Percentiles rank a stretch among this genome's conserved stretches.
Conservation (phyloP, 495 filamentous ascomycete species). For the Podospora bellae-mahoneyi region DNA sequence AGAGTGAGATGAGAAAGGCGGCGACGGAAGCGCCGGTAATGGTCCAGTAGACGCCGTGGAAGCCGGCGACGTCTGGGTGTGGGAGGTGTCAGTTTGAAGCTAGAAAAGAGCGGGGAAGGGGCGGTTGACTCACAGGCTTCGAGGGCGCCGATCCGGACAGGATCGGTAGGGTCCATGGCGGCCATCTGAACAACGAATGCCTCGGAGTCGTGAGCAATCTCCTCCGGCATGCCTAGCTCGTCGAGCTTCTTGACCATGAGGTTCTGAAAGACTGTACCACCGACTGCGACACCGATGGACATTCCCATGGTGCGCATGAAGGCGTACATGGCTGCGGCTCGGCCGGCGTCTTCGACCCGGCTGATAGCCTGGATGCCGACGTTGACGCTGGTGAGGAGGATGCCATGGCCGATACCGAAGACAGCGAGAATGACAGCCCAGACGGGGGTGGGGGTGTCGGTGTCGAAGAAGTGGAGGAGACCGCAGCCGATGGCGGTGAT, state of each 20-base stretch:
- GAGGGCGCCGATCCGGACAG: slow-evolving; percentile 24
- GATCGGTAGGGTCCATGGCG: slow-evolving; percentile 25
- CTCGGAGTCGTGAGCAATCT: slow-evolving; percentile 44
- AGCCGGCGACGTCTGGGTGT: slow-evolving; percentile 23
- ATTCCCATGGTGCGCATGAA: slow-evolving; percentile 61
- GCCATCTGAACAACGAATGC: slow-evolving; percentile 42
- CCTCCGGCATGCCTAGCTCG: slow-evolving; percentile 35
- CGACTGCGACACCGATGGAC: slow-evolving; percentile 60
- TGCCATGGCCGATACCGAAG: slow-evolving; percentile 53
- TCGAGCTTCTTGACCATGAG: slow-evolving; percentile 46
- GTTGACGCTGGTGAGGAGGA: slow-evolving; percentile 50
- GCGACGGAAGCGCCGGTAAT: slow-evolving; percentile 21
- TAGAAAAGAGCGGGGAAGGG: background rate
- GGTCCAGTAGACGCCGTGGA: slow-evolving; percentile 32
- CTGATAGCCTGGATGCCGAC: slow-evolving; percentile 54
- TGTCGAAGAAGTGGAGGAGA: slow-evolving; percentile 45
- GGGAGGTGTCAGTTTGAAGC: background rate
- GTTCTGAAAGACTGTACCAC: slow-evolving; percentile 61
- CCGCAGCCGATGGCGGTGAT: slow-evolving; percentile 48
- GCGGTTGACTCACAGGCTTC: slow-evolving; percentile 24
- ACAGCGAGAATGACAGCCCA: slow-evolving; percentile 55
- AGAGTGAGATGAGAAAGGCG: slow-evolving; percentile 23
- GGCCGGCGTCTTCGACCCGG: slow-evolving; percentile 47
- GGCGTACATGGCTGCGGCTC: slow-evolving; percentile 56
- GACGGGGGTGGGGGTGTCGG: slow-evolving; percentile 41